Base-by-base conservation (phyloP, 140 eudicot genomes). In the Anethum foeniculum region DNA sequence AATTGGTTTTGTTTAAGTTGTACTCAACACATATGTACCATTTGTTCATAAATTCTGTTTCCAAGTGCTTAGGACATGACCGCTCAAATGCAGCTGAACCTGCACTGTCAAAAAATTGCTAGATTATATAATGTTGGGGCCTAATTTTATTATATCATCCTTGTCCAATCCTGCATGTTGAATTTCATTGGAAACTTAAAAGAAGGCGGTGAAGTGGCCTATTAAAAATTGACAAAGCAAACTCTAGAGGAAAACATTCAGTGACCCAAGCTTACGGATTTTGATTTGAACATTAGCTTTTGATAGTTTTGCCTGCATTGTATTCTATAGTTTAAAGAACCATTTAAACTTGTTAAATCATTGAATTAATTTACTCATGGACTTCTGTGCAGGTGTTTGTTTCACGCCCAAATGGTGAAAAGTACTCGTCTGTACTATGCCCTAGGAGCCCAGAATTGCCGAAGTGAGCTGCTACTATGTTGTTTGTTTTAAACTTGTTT, bases 381-480 rank as follows among this genome's bases (percentile, higher is more conserved):
- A 41, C 41, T 76, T 60, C 30, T 79, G 36, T 81, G 85, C 92
- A 95, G 99, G 86, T 90, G 51, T 95, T 95, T 84, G 91, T 95
- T 82, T 89, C 99, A 73, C 90, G 97, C 34, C 89, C 92, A 82
- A 84, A 89, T 71, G 99, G 97, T 67, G 82, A 87, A 43, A 92
- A 83, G 80, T 83, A 85, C 82, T 90, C 99, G 10, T 88, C 92
- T 82, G 99, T 95, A 47, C 90, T 95, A 75, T 89, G 93, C 83
- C 92, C 97, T 25, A 85, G 85, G 80, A 91, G 77, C 76, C 89
- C 91, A 32, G 91, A 88, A 51, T 64, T 85, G 80, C 78, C 83
- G 32, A 83, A 86, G 97, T 90, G 86, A 73, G 96, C 65, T n/a
- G 23, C 60, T 39, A 64, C 30, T 13, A 7, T 41, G 32, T 43